Conservation (phyloP, 495 filamentous ascomycete species). For the Gamarada debralockiae region DNA sequence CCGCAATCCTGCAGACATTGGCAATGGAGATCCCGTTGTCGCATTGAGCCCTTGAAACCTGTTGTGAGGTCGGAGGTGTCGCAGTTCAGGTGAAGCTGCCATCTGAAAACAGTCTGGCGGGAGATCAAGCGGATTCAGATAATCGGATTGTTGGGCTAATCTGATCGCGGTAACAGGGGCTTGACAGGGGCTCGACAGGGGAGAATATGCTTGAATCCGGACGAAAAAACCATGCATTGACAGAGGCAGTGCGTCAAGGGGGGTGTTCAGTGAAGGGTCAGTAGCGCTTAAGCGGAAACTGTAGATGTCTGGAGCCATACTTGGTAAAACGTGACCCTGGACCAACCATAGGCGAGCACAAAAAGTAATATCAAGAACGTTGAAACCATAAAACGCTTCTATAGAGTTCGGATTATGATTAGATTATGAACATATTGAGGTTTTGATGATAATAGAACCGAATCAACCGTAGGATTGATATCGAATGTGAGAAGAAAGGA, state of each 20-base stretch:
- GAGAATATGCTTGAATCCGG: conserved; percentile 7
- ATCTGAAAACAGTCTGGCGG: conserved; percentile 19
- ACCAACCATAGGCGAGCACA: background rate
- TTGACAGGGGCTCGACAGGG: background rate
- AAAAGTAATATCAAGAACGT: background rate
- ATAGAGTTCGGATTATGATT: too few relatives aligned
- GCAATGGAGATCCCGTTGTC: conserved; percentile 31
- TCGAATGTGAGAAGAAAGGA: too few relatives aligned
- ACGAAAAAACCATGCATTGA: background rate
- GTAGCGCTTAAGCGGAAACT: conserved; percentile 23
- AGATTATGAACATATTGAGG: too few relatives aligned
- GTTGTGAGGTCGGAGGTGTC: conserved; percentile 28
- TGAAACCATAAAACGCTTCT: too few relatives aligned
- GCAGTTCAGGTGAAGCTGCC: conserved; percentile 20
- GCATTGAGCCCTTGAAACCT: conserved; percentile 33
- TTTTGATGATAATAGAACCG: too few relatives aligned
- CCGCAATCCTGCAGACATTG: conserved; percentile 18
- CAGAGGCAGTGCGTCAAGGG: background rate
- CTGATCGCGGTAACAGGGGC: conserved; percentile 2
- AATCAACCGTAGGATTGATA: too few relatives aligned
- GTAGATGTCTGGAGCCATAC: conserved; percentile 9
- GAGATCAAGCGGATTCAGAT: conserved; percentile 14
- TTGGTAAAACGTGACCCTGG: conserved; percentile 16
- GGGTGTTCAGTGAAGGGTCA: background rate
- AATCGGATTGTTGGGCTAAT: conserved; percentile 4